Evolutionary conservation across 192 early-diverging fungal species (phyloP).

Genomic region (Coemansia sp.): DNA sequence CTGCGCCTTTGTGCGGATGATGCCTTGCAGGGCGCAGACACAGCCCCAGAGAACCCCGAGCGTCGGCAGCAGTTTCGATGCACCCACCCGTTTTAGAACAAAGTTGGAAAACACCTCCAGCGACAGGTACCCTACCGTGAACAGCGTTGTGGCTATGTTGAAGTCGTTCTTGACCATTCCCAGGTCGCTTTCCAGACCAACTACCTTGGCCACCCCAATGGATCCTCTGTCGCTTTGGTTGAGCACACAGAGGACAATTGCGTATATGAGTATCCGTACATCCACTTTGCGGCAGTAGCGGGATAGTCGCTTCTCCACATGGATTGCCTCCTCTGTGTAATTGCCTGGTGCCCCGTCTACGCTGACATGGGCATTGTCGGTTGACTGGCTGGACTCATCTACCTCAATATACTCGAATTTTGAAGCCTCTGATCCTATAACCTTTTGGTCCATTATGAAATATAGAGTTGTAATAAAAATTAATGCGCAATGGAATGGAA

Average conservation of each 20-base stretch:
- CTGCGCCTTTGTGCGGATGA: conserved; percentile 35
- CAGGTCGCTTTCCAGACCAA: conserved; percentile 48
- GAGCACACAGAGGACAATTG: conserved; percentile 33
- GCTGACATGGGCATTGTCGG: background rate
- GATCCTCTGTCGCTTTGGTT: conserved; percentile 51
- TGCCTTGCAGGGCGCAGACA: conserved; percentile 46
- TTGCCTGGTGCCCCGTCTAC: background rate
- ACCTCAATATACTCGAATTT: conserved; percentile 41
- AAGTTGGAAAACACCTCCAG: conserved; percentile 51
- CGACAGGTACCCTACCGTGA: conserved; percentile 45
- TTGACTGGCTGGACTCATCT: background rate
- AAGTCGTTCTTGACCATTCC: conserved; percentile 46
- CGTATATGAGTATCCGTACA: conserved; percentile 36
- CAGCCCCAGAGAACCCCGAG: conserved; percentile 46
- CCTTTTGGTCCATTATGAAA: background rate
- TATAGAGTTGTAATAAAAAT: background rate
- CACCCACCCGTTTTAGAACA: conserved; percentile 42
- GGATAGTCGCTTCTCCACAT: conserved; percentile 12
- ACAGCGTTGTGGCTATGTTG: conserved; percentile 48
- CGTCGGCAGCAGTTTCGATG: conserved; percentile 40
- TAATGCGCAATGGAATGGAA: background rate
- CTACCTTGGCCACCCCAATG: conserved; percentile 53
- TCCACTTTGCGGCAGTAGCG: conserved; percentile 47
- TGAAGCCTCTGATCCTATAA: conserved; percentile 24
- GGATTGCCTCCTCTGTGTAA: background rate